phyloP scores from a whole-genome alignment of 768 basidiomycete species.

The Trametes punicea region DNA sequence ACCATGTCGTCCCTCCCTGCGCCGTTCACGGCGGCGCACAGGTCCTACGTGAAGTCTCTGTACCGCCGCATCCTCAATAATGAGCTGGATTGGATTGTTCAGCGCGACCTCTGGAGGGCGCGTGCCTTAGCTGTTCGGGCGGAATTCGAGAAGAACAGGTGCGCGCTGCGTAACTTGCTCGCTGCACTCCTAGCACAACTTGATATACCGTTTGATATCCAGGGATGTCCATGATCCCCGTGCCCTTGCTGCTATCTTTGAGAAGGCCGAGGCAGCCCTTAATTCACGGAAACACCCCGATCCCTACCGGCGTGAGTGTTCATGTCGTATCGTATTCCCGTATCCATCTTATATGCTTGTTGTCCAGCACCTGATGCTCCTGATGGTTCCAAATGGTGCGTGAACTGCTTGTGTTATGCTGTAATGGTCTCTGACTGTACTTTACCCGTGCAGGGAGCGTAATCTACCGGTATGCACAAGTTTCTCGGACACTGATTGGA shows the following conservation, averaged over 20 bases:
- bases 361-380: conserved; percentile 76
- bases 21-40: conserved; percentile 72
- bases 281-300: conserved; percentile 77
- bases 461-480: conserved; percentile 64
- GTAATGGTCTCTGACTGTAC: neutral
- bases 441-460: conserved; percentile 58
- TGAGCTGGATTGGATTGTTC: conserved; percentile 85
- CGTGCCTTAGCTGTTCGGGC: conserved; percentile 86
- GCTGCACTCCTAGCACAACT: neutral
- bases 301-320: conserved; percentile 82
- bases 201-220: neutral
- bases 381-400: conserved; percentile 95
- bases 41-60: conserved; percentile 85
- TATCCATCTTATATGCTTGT: neutral
- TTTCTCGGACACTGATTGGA: neutral
- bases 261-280: conserved; percentile 74
- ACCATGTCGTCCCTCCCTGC: conserved; percentile 30
- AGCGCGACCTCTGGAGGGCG: conserved; percentile 81
- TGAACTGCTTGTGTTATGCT: conserved; percentile 18
- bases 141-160: conserved; percentile 93
- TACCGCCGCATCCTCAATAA: conserved; percentile 87
- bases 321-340: neutral
- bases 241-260: conserved; percentile 70
- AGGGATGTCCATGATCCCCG: conserved; percentile 86
- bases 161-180: conserved; percentile 26